Base-by-base conservation (phyloP, 2,329 filamentous ascomycete genomes). In the Ceratocystis cacaofunesta region DNA sequence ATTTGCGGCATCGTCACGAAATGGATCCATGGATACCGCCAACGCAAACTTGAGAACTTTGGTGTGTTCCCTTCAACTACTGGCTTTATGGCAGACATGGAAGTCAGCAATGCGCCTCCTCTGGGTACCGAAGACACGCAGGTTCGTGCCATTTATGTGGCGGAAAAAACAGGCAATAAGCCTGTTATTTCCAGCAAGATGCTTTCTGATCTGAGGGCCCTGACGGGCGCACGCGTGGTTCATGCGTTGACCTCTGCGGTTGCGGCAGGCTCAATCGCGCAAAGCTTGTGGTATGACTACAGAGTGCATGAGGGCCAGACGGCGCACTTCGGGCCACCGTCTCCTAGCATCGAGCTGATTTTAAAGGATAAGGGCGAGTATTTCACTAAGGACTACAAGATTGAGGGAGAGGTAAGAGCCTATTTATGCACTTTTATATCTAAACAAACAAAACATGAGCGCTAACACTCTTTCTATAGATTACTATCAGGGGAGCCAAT, bases 261-360 rank as follows among this genome's bases (percentile, higher is more conserved):
- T 68, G 89, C 97, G n/a, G 92, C 92, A 1, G 94, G 94, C 46
- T 87, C 92, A 0, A 83, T 95, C n/a, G 79, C 87, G 0, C 92
- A 97, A 76, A 95, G 89, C 6, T 86, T 89, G 68, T 81, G 92
- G 48, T 95, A 89, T 72, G 92, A 97, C 73, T 97, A 97, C 74
- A 80, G 92, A 69, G 79, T 81, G 68, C 76, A 75, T 46, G 74
- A 73, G 50, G 70, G 69, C 63, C 69, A 70, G 62, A 70, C 72
- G 69, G 78, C 79, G 10, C 91, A 95, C 74, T 96, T 97, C 72
- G 94, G 94, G 2, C 80, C 87, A 8, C 92, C 92, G 1, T 72
- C 94, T 50, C 89, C 87, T 69, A 87, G 85, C 70, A 82, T 92
- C 0, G 92, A 97, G 76, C 74, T 96, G 48, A 82, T 88, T 71